A percentile compares a stretch with the other conserved stretches of the same genome.
Conservation (phyloP, 192 early-diverging fungal genomes). For the Backusella luteola region DNA sequence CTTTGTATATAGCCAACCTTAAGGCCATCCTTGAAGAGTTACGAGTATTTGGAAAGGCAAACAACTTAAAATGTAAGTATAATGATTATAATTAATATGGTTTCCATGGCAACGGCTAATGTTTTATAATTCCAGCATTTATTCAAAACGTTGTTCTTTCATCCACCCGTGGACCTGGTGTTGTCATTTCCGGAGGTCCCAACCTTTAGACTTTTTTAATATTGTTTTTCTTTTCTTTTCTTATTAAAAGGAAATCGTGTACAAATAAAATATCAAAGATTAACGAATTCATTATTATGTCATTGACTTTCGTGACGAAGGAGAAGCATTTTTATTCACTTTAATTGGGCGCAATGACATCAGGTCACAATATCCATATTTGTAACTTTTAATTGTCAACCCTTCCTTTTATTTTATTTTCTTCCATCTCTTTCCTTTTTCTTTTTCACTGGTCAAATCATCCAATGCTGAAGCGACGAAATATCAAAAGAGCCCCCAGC, state of each 20-base stretch:
- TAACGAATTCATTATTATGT: neutral
- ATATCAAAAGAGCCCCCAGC: neutral
- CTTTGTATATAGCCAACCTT: slow-evolving; percentile 45
- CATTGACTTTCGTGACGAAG: neutral
- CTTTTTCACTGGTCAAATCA: neutral
- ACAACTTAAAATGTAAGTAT: slow-evolving; percentile 47
- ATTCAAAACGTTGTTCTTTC: slow-evolving; percentile 62
- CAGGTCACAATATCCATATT: neutral
- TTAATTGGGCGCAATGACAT: neutral
- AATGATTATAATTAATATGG: too few species aligned
- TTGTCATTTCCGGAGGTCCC: slow-evolving; percentile 55
- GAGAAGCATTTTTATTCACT: neutral
- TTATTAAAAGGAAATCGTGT: neutral
- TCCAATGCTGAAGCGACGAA: neutral
- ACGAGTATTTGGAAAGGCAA: slow-evolving; percentile 53
- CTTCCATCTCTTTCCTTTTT: neutral
- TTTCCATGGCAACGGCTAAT: neutral
- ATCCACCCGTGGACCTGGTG: slow-evolving; percentile 69
- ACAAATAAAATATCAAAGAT: slow-evolving; percentile 4
- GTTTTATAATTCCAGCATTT: slow-evolving; percentile 36
- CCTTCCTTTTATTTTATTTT: neutral
- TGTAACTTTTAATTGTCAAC: neutral
- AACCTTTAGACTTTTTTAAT: slow-evolving; percentile 18
- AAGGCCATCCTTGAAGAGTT: slow-evolving; percentile 60
- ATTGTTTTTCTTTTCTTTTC: neutral